Conservation (phyloP, 805 yeast species). For the Kuraishia cidri region DNA sequence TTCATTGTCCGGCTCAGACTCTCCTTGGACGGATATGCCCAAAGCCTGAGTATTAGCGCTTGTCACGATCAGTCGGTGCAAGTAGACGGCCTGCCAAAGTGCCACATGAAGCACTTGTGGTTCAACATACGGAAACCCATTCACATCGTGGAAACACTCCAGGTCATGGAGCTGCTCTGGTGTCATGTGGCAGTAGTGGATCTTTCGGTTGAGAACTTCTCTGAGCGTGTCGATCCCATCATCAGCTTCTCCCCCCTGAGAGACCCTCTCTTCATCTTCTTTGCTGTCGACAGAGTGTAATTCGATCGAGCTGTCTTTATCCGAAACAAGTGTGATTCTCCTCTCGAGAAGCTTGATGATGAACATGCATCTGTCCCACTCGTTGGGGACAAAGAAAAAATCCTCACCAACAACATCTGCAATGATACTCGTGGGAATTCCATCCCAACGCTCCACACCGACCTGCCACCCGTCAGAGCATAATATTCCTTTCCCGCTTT, state of each 20-base stretch:
- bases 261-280: constrained; percentile 1
- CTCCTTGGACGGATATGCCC: constrained; percentile 14
- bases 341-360: constrained; percentile 31
- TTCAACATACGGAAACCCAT: constrained; percentile 27
- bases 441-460: constrained; percentile 36
- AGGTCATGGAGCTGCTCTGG: constrained; percentile 36
- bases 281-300: neutral
- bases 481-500: constrained; percentile 34
- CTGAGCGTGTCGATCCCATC: constrained; percentile 15
- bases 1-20: constrained; percentile 18
- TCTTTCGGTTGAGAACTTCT: constrained; percentile 26
- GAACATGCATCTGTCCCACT: constrained; percentile 46
- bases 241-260: constrained; percentile 6
- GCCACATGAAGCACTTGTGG: constrained; percentile 32
- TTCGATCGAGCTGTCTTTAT: constrained; percentile 1
- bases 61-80: constrained; percentile 28
- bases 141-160: constrained; percentile 25
- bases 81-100: constrained; percentile 35
- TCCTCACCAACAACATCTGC: constrained; percentile 37
- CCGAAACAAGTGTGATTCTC: constrained; percentile 11
- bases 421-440: constrained; percentile 30
- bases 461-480: constrained; percentile 41
- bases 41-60: constrained; percentile 17
- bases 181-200: constrained; percentile 38
- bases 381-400: constrained; percentile 43